These are phyloP conservation scores for Sarocladium kiliense DNA, from an alignment of 2,329 filamentous ascomycete species.

Conservation along the genomic window DNA sequence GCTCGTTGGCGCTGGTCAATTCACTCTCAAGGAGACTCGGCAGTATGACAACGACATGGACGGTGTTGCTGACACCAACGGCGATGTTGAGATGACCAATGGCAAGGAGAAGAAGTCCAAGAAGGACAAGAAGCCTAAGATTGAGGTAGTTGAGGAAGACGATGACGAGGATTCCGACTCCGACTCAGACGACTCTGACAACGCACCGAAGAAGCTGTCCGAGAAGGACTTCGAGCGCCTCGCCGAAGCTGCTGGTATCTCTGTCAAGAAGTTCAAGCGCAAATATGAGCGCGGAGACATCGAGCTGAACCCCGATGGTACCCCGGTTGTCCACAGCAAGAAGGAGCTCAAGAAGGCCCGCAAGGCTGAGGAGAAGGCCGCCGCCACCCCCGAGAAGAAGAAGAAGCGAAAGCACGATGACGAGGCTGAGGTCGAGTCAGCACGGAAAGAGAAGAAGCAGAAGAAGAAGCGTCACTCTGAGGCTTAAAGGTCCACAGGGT, in stretches of 20 bases:
- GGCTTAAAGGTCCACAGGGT: slow-evolving; percentile 18
- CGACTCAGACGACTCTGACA: slow-evolving; percentile 30
- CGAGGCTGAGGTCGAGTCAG: slow-evolving; percentile 59
- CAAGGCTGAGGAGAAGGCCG: slow-evolving; percentile 49
- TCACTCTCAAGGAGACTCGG: slow-evolving; percentile 84
- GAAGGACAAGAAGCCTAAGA: slow-evolving; percentile 38
- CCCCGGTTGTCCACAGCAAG: slow-evolving; percentile 64
- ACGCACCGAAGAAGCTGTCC: slow-evolving; percentile 40
- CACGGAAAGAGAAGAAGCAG: slow-evolving; percentile 56
- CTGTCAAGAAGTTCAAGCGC: slow-evolving; percentile 70
- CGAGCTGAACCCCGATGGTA: slow-evolving; percentile 58
- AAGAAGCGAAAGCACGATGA: slow-evolving; percentile 67
- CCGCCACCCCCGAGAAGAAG: slow-evolving; percentile 38
- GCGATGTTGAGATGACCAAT: slow-evolving; percentile 32
- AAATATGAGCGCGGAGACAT: slow-evolving; percentile 75
- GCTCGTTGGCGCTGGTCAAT: slow-evolving; percentile 63
- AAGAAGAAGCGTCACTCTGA: slow-evolving; percentile 41
- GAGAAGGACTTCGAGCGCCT: slow-evolving; percentile 54
- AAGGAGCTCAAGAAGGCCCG: slow-evolving; percentile 70
- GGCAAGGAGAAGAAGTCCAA: slow-evolving; percentile 33
- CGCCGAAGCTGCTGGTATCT: slow-evolving; percentile 63
- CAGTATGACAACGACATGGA: slow-evolving; percentile 96
- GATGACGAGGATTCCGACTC: slow-evolving; percentile 24
- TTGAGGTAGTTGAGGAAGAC: slow-evolving; percentile 34
- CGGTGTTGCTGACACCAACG: slow-evolving; percentile 62